A percentile compares a stretch with the other conserved stretches of the same genome.
Evolutionary conservation across 805 yeast genomes (phyloP).

Genomic region (Ogataea henricii): DNA sequence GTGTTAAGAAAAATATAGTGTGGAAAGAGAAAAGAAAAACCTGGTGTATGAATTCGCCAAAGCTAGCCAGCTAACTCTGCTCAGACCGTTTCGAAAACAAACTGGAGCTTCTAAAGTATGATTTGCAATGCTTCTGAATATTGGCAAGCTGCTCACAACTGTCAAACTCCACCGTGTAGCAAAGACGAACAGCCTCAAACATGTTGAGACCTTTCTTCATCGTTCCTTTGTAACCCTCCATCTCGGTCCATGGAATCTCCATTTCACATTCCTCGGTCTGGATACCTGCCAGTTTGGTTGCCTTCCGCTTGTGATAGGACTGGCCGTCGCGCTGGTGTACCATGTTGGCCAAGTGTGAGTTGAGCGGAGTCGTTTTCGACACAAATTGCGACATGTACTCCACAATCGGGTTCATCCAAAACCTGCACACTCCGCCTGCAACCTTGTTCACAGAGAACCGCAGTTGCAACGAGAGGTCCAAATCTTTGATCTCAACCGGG

Average conservation of each 20-base stretch:
- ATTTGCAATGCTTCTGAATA: conserved; percentile 3
- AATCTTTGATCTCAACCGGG: not conserved
- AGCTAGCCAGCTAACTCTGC: conserved; percentile 1
- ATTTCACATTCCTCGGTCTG: conserved; percentile 6
- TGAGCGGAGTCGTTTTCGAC: conserved; percentile 1
- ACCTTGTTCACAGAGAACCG: conserved; percentile 11
- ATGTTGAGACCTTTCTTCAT: conserved; percentile 50
- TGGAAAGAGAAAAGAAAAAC: not conserved
- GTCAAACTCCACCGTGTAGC: conserved; percentile 8
- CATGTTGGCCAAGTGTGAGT: not conserved
- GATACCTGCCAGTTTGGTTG: not conserved
- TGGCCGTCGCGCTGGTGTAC: conserved; percentile 7
- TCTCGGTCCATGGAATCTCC: conserved; percentile 44
- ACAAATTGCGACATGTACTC: conserved; percentile 14
- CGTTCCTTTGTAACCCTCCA: conserved; percentile 73
- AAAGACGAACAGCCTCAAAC: conserved; percentile 49
- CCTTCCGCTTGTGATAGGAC: conserved; percentile 7
- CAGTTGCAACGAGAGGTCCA: conserved; percentile 17
- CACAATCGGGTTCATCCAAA: conserved; percentile 19
- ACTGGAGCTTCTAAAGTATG: conserved; percentile 4
- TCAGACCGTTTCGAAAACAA: conserved; percentile 4
- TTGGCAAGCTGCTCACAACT: conserved; percentile 9
- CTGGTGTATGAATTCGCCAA: conserved; percentile 1
- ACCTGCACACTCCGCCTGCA: conserved; percentile 16
- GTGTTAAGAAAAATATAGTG: not conserved